Percentiles rank a stretch among this genome's conserved stretches.
Conservation (phyloP, 2,329 filamentous ascomycete genomes). For the Dichotomopilus funicola region DNA sequence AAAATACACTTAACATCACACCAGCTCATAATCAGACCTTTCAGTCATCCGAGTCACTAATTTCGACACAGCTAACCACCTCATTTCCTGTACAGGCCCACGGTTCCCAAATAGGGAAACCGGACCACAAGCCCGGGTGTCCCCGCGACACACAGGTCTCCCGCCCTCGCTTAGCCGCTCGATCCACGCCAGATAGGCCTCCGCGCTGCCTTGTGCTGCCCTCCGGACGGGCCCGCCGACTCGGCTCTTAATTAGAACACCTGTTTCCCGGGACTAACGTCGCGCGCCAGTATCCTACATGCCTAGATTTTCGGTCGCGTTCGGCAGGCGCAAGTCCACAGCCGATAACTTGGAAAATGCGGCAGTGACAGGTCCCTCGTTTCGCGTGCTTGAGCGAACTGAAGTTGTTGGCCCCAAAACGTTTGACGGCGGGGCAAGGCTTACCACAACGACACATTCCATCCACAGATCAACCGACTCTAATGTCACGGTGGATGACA, state of each 20-base stretch:
- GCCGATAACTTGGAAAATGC: slow-evolving; percentile 49
- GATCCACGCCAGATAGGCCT: neutral
- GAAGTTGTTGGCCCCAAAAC: slow-evolving; percentile 40
- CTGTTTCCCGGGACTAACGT: neutral
- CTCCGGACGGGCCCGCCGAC: too few relatives aligned
- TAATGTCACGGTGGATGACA: slow-evolving; percentile 41
- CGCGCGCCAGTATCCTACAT: slow-evolving; percentile 38
- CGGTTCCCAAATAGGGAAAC: too few relatives aligned
- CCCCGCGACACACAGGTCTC: too few relatives aligned
- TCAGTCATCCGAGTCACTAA: too few relatives aligned
- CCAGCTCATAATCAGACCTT: too few relatives aligned
- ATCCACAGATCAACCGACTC: slow-evolving; percentile 35
- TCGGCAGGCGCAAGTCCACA: slow-evolving; percentile 54
- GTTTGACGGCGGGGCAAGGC: slow-evolving; percentile 44
- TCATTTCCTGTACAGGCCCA: too few relatives aligned
- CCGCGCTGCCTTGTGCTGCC: neutral
- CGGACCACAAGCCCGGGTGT: too few relatives aligned
- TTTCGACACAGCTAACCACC: too few relatives aligned
- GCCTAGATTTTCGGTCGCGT: slow-evolving; percentile 56
- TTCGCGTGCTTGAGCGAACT: slow-evolving; percentile 51
- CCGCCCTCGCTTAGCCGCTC: too few relatives aligned
- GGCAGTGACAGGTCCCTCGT: slow-evolving; percentile 44
- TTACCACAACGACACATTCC: slow-evolving; percentile 34
- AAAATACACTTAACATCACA: too few relatives aligned
- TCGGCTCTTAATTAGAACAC: too few relatives aligned